A percentile compares a stretch with the other conserved stretches of the same genome.
Conservation (phyloP, 2,329 filamentous ascomycete species). For the Apiospora marii region DNA sequence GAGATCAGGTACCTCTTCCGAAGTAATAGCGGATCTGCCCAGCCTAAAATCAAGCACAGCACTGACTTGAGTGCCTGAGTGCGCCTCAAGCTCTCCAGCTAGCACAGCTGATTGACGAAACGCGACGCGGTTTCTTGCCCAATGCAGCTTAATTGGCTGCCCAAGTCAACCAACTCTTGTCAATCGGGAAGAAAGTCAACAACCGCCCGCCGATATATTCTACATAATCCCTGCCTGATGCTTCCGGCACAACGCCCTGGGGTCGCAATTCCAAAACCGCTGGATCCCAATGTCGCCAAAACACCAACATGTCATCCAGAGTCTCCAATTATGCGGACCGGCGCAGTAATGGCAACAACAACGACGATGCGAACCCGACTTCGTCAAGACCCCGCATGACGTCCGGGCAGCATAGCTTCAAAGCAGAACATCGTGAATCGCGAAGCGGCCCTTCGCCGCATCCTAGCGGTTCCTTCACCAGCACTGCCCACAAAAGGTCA, state of each 20-base stretch:
- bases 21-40: constrained; percentile 5
- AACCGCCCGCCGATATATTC: not conserved
- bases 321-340: constrained; percentile 49
- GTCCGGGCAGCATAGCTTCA: constrained; percentile 25
- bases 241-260: constrained; percentile 6
- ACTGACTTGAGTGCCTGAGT: not conserved
- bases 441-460: constrained; percentile 18
- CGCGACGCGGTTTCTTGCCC: constrained; percentile 16
- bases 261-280: constrained; percentile 2
- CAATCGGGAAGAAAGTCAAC: constrained; percentile 21
- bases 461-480: constrained; percentile 42
- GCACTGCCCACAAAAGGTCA: constrained; percentile 61
- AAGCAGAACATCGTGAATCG: constrained; percentile 22
- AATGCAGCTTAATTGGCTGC: constrained; percentile 17
- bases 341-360: constrained; percentile 51
- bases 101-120: not conserved
- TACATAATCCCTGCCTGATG: not conserved
- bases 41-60: not conserved
- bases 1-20: constrained; percentile 14
- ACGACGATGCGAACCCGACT: constrained; percentile 33
- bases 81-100: too few species aligned
- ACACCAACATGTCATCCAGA: constrained; percentile 43
- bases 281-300: constrained; percentile 23
- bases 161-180: constrained; percentile 11
- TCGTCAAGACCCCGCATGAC: constrained; percentile 43